phyloP scores from a whole-genome alignment of 1,139 yeast genomes.

The Lodderomyces elongisporus region DNA sequence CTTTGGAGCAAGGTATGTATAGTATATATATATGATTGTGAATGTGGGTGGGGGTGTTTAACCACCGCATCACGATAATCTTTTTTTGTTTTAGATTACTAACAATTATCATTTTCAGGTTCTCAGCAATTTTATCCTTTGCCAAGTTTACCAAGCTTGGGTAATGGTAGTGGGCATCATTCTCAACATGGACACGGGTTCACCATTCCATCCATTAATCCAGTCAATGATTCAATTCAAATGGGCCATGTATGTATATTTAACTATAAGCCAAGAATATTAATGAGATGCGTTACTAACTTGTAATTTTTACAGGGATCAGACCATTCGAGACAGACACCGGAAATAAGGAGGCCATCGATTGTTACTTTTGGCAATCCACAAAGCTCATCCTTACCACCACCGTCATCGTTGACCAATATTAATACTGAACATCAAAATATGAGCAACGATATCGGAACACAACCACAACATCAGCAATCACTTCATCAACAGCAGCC shows the following conservation, averaged over 20 bases:
- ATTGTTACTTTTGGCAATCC: constrained; percentile 18
- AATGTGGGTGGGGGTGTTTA: too few relatives aligned
- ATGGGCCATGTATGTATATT: constrained; percentile 24
- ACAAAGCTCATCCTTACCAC: constrained; percentile 21
- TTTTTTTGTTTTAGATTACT: too few relatives aligned
- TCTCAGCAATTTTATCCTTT: constrained; percentile 49
- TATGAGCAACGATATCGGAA: constrained; percentile 8
- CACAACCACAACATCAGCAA: constrained; percentile 9
- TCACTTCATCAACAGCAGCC: constrained; percentile 8
- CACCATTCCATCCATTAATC: constrained; percentile 43
- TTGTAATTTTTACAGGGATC: constrained; percentile 9
- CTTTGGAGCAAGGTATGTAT: constrained; percentile 45
- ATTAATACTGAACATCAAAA: constrained; percentile 4
- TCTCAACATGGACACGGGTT: constrained; percentile 38
- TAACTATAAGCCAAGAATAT: constrained; percentile 1
- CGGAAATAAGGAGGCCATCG: constrained; percentile 25
- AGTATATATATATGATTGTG: too few relatives aligned
- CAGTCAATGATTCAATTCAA: constrained; percentile 23
- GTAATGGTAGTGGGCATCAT: constrained; percentile 34
- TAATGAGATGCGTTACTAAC: constrained; percentile 9
- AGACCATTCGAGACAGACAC: constrained; percentile 21
- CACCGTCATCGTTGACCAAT: constrained; percentile 18
- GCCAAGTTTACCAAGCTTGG: constrained; percentile 49
- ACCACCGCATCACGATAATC: too few relatives aligned
- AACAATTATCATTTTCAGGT: constrained; percentile 19